Conservation (phyloP, 2,329 filamentous ascomycete genomes). For the Curvularia eragrostidis region DNA sequence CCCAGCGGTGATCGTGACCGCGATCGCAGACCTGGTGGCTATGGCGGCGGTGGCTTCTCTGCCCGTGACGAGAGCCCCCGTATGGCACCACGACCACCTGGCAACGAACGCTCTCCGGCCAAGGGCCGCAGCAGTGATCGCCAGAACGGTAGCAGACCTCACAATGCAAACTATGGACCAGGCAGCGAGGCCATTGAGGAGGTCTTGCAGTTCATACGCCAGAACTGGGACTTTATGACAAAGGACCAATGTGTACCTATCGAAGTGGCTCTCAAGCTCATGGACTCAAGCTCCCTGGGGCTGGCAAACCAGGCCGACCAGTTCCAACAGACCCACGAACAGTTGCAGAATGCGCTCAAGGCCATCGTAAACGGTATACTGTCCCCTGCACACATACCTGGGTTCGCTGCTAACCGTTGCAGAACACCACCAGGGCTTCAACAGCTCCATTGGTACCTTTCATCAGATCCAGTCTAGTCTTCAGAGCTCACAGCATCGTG, state of each 20-base stretch:
- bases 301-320: constrained; percentile 85
- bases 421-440: constrained; percentile 99
- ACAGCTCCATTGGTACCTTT: constrained; percentile 97
- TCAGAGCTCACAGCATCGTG: constrained; percentile 82
- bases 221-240: constrained; percentile 92
- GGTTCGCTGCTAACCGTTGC: neutral
- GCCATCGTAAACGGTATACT: constrained; percentile 79
- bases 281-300: constrained; percentile 92
- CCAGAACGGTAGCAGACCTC: constrained; percentile 33
- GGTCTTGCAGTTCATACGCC: constrained; percentile 81
- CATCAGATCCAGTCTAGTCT: constrained; percentile 98
- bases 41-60: constrained; percentile 40
- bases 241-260: constrained; percentile 88
- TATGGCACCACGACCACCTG: constrained; percentile 45
- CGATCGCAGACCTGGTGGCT: constrained; percentile 44
- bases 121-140: constrained; percentile 52
- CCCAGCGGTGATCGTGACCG: constrained; percentile 32
- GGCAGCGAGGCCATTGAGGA: constrained; percentile 57
- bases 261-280: constrained; percentile 90
- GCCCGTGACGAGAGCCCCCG: constrained; percentile 35
- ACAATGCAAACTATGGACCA: constrained; percentile 44
- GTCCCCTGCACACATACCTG: neutral
- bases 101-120: constrained; percentile 53
- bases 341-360: constrained; percentile 92
- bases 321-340: constrained; percentile 82